Base-by-base conservation (phyloP, 2,329 filamentous ascomycete species). In the Aureobasidium vineae region DNA sequence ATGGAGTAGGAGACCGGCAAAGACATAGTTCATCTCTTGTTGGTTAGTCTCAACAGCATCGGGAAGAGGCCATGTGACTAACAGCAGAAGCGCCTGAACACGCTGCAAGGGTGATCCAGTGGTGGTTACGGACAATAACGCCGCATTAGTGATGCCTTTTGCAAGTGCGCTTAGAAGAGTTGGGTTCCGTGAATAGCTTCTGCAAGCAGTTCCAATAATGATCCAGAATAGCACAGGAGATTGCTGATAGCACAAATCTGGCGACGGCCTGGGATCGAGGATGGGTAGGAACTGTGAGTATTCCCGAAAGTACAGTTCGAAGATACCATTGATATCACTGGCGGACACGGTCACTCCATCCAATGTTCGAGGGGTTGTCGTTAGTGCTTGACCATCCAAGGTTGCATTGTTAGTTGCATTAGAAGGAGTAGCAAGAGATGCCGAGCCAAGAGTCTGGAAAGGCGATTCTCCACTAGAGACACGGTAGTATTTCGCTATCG, bases 121-220 rank as follows among this genome's bases (percentile, higher is more conserved):
- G n/a, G n/a, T 15, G 19, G 33, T 61, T 26, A 49, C 43, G 26
- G 57, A 61, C 33, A 11, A 4, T 7, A 61, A 16, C 2, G 57
- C 31, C 15, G 33, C 26, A n/a, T 21, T 49, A 5, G 33, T 61
- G 26, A 61, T 61, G 13, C 57, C 21, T 26, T 28, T 61, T 10
- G 43, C 13, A 5, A 61, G 21, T 23, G 57, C 57, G 21, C 23
- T 36, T 6, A 61, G 57, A 21, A 61, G 31, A 21, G 57, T 61
- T 23, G 57, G 57, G 5, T 61, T 61, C 15, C 26, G n/a, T 10
- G 57, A 5, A 21, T 61, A 61, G 43, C 57, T 50, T n/a, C 57
- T 61, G 43, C 57, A 61, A 26, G 57, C 57, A 15, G 57, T 61
- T 26, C 57, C 57, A n/a, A 61, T 61, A 3, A 61, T 50, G 43